Conservation (phyloP, 1,139 yeast genomes). For the Debaryomyces sp. region DNA sequence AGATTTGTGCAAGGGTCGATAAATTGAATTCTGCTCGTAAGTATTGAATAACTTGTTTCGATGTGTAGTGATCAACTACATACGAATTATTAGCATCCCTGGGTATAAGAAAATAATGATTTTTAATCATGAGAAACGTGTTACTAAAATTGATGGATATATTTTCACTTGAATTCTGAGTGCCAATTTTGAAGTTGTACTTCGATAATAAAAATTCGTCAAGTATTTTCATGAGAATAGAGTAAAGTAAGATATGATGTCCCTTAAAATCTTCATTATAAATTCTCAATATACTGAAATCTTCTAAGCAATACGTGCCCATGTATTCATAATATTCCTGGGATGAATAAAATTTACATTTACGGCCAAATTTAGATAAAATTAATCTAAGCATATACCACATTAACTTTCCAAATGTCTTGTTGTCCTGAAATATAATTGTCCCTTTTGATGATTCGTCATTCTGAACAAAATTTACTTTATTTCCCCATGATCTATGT, state of each 20-base stretch:
- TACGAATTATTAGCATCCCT: background rate
- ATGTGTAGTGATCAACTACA: conserved; percentile 2
- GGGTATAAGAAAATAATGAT: conserved; percentile 8
- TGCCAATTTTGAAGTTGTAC: conserved; percentile 2
- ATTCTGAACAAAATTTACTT: conserved; percentile 1
- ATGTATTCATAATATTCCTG: background rate
- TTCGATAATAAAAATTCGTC: conserved; percentile 18
- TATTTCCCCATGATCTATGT: conserved; percentile 7
- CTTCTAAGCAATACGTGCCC: conserved; percentile 23
- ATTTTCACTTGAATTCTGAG: background rate
- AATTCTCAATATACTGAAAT: conserved; percentile 29
- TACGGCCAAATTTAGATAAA: background rate
- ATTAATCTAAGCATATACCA: conserved; percentile 4
- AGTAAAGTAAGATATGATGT: conserved; percentile 22
- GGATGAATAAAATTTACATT: background rate
- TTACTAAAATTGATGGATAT: conserved; percentile 12
- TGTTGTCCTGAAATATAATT: conserved; percentile 3
- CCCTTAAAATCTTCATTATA: conserved; percentile 30
- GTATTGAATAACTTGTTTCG: conserved; percentile 14
- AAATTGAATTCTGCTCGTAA: conserved; percentile 15
- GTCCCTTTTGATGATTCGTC: background rate
- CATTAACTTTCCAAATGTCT: conserved; percentile 7
- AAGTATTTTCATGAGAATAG: conserved; percentile 25
- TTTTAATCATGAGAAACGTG: conserved; percentile 15
- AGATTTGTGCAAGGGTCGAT: conserved; percentile 8